Evolutionary conservation across 164 flowering plant genomes (phyloP), one percentile per base, ranked within the genome.

Genomic region (Stephania cephalantha): DNA sequence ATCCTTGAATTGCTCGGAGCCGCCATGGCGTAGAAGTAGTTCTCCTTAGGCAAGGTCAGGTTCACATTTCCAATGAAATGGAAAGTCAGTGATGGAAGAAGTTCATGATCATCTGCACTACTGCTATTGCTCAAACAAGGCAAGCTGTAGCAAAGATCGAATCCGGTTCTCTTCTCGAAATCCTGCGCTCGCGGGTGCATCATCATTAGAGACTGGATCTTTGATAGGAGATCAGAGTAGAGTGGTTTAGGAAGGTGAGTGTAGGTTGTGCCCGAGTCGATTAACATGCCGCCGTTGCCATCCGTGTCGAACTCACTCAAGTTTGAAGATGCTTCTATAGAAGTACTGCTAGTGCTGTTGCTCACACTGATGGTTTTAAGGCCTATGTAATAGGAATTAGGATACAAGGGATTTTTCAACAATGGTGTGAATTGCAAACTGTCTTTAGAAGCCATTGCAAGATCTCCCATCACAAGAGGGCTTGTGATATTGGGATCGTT

Each of bases 201-300:
- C 72, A 67, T 70, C 73, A 88, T 82, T 5, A 20, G 29, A 1
- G 85, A 78, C 20, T 83, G 72, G 22, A 89, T 76, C 44, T 50
- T 63, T 0, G 85, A 77, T 0, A 87, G 83, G 58, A 91, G 81
- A 58, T 82, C 74, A 0, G 89, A 77, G 75, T 86, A 91, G 72
- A 87, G 74, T 12, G 90, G 87, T 45, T 84, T 85, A 0, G 95
- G 95, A 0, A 91, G 84, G 78, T 87, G 92, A 50, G 93, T 89
- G 77, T 87, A 89, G 18, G 93, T 89, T 1, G 96, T 91, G 55
- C 96, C 96, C 13, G 92, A 88, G 77, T 91, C 96, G 17, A 91
- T 85, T 79, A 91, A 73, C 87, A 86, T 79, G 17, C 96, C 96
- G 0, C 95, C 95, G 75, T 89, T 91, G 7, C 93, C 91, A n/a